Evolutionary conservation across 148 eudicot genomes (phyloP), one percentile per base, ranked within the genome.

Genomic region (Drosera capensis): DNA sequence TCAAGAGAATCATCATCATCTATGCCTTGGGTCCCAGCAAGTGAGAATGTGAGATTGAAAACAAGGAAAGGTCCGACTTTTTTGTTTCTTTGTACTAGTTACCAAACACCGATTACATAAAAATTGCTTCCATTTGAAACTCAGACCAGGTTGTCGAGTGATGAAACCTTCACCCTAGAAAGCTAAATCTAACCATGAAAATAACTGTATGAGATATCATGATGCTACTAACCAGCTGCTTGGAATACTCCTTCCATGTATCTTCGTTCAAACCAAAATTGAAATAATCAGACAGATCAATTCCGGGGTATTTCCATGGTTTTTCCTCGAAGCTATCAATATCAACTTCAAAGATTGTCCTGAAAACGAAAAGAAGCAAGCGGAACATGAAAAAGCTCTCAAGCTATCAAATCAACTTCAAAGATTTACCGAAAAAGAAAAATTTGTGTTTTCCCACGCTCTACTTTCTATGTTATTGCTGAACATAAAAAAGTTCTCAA

Each of bases 241-340:
- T 92, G 76, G 94, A 74, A 58, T 92, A 85, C 25, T 79, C 94
- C 68, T 79, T 92, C 99, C 99, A 92, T 61, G 70, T 77, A 14
- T 92, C 99, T 79, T 92, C 95, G 30, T 60, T 76, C 67, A 92
- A 45, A 46, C 79, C 80, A 34, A 92, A 92, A 56, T 92, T 92
- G 72, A 92, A 92, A 60, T 68, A 92, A 64, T 85, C 94, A 12
- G 99, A 76, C 15, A 79, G 39, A 62, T 92, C 88, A 49, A 77
- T 53, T 28, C 90, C 90, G 18, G 87, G 71, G 52, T 78, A 69
- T 56, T 58, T 81, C 99, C 99, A 92, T 2, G 99, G 90, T 68
- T 92, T 92, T 49, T 92, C 99, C 68, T 92, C 99, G 56, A 92
- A 85, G 67, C 76, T 65, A 68, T 92, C 93, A 62, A 81, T 65